phyloP scores from a whole-genome alignment of 257 asterid species.

The Osmanthus fragrans region DNA sequence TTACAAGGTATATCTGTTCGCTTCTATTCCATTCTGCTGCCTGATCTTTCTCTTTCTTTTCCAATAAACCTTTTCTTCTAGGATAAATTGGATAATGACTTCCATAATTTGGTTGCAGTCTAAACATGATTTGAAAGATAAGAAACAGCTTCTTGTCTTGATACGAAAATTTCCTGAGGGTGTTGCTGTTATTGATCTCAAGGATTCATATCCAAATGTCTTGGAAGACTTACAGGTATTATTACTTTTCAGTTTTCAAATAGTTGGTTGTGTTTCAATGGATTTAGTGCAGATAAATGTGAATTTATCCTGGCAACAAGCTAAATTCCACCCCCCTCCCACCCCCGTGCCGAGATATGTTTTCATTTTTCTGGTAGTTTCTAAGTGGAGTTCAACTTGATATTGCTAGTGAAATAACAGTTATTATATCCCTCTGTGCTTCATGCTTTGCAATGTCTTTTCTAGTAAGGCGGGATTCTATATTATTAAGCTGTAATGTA shows the following conservation, averaged over 20 bases:
- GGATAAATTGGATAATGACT: not conserved
- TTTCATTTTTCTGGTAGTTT: not conserved
- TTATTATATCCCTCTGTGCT: not conserved
- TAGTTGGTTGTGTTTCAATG: not conserved
- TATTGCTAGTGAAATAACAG: not conserved
- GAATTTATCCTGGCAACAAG: not conserved
- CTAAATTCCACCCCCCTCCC: no score
- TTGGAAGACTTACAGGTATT: slow-evolving; percentile 89
- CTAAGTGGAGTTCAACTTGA: not conserved
- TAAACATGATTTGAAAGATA: slow-evolving; percentile 66
- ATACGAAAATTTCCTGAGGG: slow-evolving; percentile 69
- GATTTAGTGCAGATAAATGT: not conserved
- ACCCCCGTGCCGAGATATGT: no score
- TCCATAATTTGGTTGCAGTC: slow-evolving; percentile 46
- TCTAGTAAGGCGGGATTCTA: not conserved
- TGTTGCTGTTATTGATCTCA: slow-evolving; percentile 78
- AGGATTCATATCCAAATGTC: slow-evolving; percentile 78
- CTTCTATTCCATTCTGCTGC: slow-evolving; percentile 3
- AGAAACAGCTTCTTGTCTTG: slow-evolving; percentile 58
- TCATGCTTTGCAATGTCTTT: not conserved
- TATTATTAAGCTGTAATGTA: not conserved
- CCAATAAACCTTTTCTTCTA: not conserved
- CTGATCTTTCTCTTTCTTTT: not conserved
- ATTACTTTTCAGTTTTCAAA: not conserved
- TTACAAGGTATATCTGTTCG: slow-evolving; percentile 63